These are phyloP conservation scores for Lycium barbarum DNA, from an alignment of 257 asterid genomes.

Conservation along the genomic window DNA sequence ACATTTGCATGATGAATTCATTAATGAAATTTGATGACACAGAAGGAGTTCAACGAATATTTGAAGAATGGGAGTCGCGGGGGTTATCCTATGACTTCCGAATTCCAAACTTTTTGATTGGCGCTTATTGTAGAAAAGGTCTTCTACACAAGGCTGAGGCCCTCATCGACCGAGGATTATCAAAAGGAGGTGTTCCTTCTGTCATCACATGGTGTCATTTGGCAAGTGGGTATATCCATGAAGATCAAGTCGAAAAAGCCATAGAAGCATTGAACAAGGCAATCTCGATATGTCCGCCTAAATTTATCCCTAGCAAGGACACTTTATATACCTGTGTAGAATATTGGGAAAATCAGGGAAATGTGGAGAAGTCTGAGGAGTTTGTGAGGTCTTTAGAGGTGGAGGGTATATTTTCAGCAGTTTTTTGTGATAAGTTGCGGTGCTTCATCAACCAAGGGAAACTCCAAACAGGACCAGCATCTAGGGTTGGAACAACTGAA, in stretches of 20 bases:
- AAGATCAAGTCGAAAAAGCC: slow-evolving; percentile 45
- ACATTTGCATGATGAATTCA: slow-evolving; percentile 61
- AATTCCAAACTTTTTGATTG: slow-evolving; percentile 62
- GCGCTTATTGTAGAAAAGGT: slow-evolving; percentile 60
- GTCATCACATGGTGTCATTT: slow-evolving; percentile 62
- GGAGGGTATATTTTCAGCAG: slow-evolving; percentile 34
- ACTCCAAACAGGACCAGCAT: background rate
- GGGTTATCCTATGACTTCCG: slow-evolving; percentile 59
- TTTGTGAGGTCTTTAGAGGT: slow-evolving; percentile 41
- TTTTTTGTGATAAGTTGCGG: slow-evolving; percentile 34
- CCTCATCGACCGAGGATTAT: slow-evolving; percentile 41
- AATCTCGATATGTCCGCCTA: slow-evolving; percentile 47
- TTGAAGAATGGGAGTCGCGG: slow-evolving; percentile 66
- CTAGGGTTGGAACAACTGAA: background rate
- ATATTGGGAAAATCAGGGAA: slow-evolving; percentile 47
- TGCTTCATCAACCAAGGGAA: slow-evolving; percentile 28
- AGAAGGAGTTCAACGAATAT: slow-evolving; percentile 57
- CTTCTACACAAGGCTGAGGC: slow-evolving; percentile 60
- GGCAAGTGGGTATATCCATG: slow-evolving; percentile 57
- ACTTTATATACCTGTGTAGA: slow-evolving; percentile 54
- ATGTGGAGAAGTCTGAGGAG: slow-evolving; percentile 53
- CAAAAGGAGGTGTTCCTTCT: slow-evolving; percentile 56
- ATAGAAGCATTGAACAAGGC: slow-evolving; percentile 68
- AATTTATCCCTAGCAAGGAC: slow-evolving; percentile 44
- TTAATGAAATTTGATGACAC: slow-evolving; percentile 56